Percentiles rank a stretch among this genome's conserved stretches.
Conservation (phyloP, 345 rosid species). For the Euphorbia pulcherrima region DNA sequence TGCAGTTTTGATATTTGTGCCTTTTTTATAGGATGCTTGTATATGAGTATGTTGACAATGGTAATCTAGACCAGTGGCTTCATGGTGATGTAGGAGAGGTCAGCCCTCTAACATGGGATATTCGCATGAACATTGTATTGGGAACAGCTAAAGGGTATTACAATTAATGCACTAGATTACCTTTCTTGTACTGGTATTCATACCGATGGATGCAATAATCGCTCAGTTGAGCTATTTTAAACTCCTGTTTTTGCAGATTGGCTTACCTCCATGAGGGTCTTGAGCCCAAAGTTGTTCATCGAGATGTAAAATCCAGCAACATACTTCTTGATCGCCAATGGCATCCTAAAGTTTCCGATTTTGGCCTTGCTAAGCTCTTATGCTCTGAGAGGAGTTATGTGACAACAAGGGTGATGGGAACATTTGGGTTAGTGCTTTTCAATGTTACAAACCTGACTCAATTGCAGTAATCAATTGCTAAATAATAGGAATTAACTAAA, state of each 20-base stretch:
- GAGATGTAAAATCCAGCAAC: constrained; percentile 89
- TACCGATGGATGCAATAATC: not conserved
- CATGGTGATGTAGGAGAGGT: constrained; percentile 88
- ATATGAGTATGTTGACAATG: constrained; percentile 84
- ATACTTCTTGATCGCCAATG: constrained; percentile 84
- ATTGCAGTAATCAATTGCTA: not conserved
- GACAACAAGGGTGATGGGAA: constrained; percentile 96
- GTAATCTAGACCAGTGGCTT: constrained; percentile 94
- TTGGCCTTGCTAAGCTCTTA: constrained; percentile 91
- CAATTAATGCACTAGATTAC: not conserved
- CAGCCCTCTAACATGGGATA: constrained; percentile 88
- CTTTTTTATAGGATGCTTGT: constrained; percentile 79
- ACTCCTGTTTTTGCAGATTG: constrained; percentile 42
- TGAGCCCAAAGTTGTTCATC: constrained; percentile 95
- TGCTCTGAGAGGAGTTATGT: constrained; percentile 79
- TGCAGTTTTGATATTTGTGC: constrained; percentile 15
- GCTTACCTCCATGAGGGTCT: constrained; percentile 98
- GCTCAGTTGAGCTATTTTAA: constrained; percentile 1
- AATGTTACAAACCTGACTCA: not conserved
- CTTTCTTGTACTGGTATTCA: not conserved
- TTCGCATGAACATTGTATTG: constrained; percentile 76
- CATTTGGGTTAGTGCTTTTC: constrained; percentile 66
- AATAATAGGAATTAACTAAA: not conserved
- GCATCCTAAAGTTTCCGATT: constrained; percentile 91
- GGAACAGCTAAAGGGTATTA: constrained; percentile 90